phyloP scores from a whole-genome alignment of 2,329 filamentous ascomycete species.

The Fusarium solani-melongenae region DNA sequence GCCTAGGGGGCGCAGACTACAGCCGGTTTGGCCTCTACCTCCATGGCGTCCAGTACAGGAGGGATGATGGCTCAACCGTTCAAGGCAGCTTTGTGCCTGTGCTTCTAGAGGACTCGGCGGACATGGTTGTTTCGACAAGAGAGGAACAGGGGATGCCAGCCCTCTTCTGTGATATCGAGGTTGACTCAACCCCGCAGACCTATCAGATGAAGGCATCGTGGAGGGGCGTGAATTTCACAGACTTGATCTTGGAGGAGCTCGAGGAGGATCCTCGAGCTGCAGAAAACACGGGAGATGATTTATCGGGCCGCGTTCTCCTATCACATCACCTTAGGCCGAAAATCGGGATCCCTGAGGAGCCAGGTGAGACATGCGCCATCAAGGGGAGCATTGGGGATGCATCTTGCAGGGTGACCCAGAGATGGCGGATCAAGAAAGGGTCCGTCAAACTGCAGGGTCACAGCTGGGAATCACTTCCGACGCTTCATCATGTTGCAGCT shows the following conservation, averaged over 20 bases:
- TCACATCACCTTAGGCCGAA: constrained; percentile 21
- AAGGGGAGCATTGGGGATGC: constrained; percentile 4
- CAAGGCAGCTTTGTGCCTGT: constrained; percentile 66
- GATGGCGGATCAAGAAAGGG: not conserved
- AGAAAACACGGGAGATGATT: not conserved
- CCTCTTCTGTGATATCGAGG: constrained; percentile 61
- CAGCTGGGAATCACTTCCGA: constrained; percentile 26
- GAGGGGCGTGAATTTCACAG: constrained; percentile 20
- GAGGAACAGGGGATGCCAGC: constrained; percentile 73
- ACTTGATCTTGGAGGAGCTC: constrained; percentile 10
- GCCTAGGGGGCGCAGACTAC: constrained; percentile 71
- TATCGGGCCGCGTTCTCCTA: not conserved
- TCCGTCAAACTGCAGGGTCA: constrained; percentile 1
- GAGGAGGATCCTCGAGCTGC: not conserved
- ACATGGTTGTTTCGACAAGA: constrained; percentile 65
- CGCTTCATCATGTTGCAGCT: constrained; percentile 30
- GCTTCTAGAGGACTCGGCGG: constrained; percentile 60
- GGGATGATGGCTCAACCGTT: constrained; percentile 58
- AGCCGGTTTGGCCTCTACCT: constrained; percentile 69
- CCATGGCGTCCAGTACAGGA: constrained; percentile 69
- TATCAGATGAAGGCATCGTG: constrained; percentile 22
- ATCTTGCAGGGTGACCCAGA: constrained; percentile 12
- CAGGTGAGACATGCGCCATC: constrained; percentile 9
- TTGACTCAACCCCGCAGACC: constrained; percentile 34
- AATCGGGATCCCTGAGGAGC: constrained; percentile 3